Evolutionary conservation across 176 grass and related monocot species (phyloP), one percentile per base, ranked within the genome.

Genomic region (Musa troglodytarum): DNA sequence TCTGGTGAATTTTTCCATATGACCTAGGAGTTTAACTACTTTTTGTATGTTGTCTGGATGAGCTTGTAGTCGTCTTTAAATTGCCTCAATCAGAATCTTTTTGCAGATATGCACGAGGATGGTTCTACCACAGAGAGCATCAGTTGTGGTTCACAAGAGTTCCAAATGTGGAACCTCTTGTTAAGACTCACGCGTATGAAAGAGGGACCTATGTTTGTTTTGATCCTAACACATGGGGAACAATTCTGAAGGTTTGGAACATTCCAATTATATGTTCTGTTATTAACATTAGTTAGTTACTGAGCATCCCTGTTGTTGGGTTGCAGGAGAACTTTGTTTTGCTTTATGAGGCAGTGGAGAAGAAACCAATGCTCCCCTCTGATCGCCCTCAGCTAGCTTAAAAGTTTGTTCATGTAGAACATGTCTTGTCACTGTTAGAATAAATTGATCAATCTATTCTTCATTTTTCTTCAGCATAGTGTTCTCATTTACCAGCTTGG

Each of bases 41-140:
- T 54, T 54, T 13, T 16, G 3, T 15, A 11, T 43, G 53, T 53
- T 74, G 22, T 26, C 5, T 74, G 22, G 9, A 17, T 26, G 4
- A 56, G 3, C 11, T 55, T 56, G 52, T 1, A 54, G 9, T 22
- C 54, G 34, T 4, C 49, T 74, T 74, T 11, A 51, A 52, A 24
- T 15, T n/a, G 2, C 65, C 74, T 76, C 59, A 65, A 2, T 64
- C 17, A 65, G 52, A 50, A 14, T 43, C 34, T 11, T 3, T 65
- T 25, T 77, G 72, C 78, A 99, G 95, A 63, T 99, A 81, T 77
- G 79, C 73, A 16, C 88, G 90, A 73, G 88, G 90, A 78, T 99
- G 95, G 95, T 89, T 94, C 87, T 99, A 99, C 86, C 95, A 99
- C 63, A 99, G 63, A 85, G 90, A 94, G 73, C 49, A 86, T 59